Evolutionary conservation across 352 stramenopile species (phyloP), one percentile per base, ranked within the genome.

Genomic region (Phytophthora meadii): DNA sequence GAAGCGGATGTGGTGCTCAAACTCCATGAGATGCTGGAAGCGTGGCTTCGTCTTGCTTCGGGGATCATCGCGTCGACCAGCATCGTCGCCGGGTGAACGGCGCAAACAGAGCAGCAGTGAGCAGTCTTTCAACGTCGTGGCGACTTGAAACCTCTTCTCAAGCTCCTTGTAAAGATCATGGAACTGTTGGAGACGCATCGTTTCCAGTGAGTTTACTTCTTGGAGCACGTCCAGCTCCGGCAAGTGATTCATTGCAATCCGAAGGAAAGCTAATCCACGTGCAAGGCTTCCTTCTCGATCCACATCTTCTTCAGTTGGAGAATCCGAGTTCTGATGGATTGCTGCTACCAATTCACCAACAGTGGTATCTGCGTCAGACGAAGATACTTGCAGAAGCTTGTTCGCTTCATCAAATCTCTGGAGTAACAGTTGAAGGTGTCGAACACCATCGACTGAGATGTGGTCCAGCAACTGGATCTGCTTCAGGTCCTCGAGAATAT

Each of bases 51-150:
- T 62, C 59, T 73, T 69, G 30, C 32, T 49, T 25, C 14, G 19
- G 19, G 57, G 44, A 5, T 46, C 48, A 27, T 39, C 77, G 27
- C 40, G 64, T 47, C 28, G 49, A 6, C 17, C 28, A 2, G 28
- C 32, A 36, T 64, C 52, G 41, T 85, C 73, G 49, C 69, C 46
- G 0, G 70, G 73, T 5, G 72, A 80, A 1, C 84, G 83, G 0
- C 83, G 81, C 52, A 95, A 62, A 39, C 80, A 92, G 25, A 95
- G 49, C 68, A 95, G 60, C 64, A 94, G 59, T 27, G 87, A 95
- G 45, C 87, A 95, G 72, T 95, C 87, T 50, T 95, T 95, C 42
- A 93, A 76, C 36, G 87, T 95, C 34, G 85, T 94, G 9, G 87
- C 87, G 44, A 95, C 87, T 28, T 91, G 80, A 65, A 95, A 94